Percentiles rank a stretch among this genome's conserved stretches.
Conservation (phyloP, 1,284 basidiomycete genomes). For the Ganoderma boninense region DNA sequence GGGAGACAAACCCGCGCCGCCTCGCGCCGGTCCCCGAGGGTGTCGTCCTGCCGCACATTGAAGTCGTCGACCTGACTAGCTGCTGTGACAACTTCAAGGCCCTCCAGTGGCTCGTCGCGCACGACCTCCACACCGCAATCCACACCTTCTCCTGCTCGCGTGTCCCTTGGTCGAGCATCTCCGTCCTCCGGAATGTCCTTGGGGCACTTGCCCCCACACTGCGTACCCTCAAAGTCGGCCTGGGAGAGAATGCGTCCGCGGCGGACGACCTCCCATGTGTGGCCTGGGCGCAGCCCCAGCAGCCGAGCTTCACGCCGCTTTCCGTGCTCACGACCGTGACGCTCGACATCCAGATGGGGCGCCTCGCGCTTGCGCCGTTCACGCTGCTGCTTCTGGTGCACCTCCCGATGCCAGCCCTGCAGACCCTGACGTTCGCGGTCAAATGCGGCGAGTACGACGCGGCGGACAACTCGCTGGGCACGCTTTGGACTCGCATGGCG, state of each 20-base stretch:
- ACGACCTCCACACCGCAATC: constrained; percentile 23
- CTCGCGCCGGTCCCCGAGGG: neutral
- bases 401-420: constrained; percentile 25
- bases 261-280: constrained; percentile 10
- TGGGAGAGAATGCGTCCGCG: constrained; percentile 15
- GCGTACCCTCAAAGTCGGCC: constrained; percentile 24
- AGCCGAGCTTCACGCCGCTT: constrained; percentile 21
- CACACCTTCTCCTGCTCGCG: constrained; percentile 24
- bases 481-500: constrained; percentile 25
- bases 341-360: constrained; percentile 27
- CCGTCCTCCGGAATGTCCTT: constrained; percentile 16
- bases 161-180: constrained; percentile 23
- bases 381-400: constrained; percentile 26
- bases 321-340: constrained; percentile 24
- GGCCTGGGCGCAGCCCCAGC: constrained; percentile 12
- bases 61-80: constrained; percentile 27
- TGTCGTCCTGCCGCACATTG: constrained; percentile 15
- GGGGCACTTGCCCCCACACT: constrained; percentile 22
- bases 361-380: constrained; percentile 27
- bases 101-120: constrained; percentile 25
- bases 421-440: constrained; percentile 24
- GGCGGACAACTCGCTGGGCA: constrained; percentile 10
- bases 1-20: constrained; percentile 21
- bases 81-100: constrained; percentile 30
- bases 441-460: constrained; percentile 24